A percentile compares a stretch with the other conserved stretches of the same genome.
Evolutionary conservation across 345 rosid species (phyloP).

Genomic region (Cardamine occulta): DNA sequence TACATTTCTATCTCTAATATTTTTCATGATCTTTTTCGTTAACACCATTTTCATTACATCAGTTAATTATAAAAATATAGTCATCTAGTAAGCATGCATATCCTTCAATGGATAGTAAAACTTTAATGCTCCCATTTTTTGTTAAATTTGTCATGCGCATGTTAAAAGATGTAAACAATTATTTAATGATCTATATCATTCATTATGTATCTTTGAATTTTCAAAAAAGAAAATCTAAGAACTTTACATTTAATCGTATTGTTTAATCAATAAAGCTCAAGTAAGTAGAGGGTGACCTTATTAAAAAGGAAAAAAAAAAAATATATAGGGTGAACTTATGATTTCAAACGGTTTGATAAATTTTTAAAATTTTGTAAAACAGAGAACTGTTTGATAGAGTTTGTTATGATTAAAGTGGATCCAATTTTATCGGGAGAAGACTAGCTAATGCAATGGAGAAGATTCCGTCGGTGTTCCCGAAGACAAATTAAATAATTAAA

Average conservation of each 20-base stretch:
- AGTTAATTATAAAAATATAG: background rate
- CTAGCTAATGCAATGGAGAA: constrained; percentile 18
- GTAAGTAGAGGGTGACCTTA: background rate
- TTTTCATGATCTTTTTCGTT: background rate
- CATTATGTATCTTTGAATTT: background rate
- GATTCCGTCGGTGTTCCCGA: constrained; percentile 40
- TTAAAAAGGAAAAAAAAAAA: too few species aligned
- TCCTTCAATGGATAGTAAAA: background rate
- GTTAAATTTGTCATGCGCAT: background rate
- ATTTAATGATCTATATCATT: background rate
- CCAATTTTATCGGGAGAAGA: constrained; percentile 35
- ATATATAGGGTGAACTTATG: background rate
- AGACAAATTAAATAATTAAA: background rate
- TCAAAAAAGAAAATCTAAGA: background rate
- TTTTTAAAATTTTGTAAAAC: background rate
- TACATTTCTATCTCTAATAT: background rate
- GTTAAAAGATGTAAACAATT: background rate
- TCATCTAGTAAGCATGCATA: background rate
- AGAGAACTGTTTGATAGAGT: background rate
- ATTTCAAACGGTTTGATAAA: too few species aligned
- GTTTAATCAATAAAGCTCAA: background rate
- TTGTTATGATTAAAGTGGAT: constrained; percentile 29
- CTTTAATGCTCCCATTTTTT: background rate
- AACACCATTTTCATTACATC: background rate
- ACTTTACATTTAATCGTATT: background rate